These are phyloP conservation scores for Pseudohyphozyma bogoriensis DNA, from an alignment of 768 basidiomycete genomes.

Conservation along the genomic window DNA sequence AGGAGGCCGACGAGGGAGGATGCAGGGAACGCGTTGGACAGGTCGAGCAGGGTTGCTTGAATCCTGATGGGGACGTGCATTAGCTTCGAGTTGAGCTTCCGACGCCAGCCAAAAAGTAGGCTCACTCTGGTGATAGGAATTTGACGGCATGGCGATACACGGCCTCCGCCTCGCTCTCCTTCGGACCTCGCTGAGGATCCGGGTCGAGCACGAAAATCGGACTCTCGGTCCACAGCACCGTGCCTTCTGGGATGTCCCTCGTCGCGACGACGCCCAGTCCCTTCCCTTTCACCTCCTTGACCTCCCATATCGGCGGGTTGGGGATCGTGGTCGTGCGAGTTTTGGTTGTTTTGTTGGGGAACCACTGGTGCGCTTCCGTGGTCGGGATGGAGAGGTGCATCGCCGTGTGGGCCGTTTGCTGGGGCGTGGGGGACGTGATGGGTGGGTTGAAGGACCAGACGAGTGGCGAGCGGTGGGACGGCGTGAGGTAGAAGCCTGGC, in stretches of 20 bases:
- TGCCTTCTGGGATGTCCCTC: not conserved
- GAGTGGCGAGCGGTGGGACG: not conserved
- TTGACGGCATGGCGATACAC: not conserved
- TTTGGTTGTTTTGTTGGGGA: too few relatives aligned
- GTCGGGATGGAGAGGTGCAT: too few relatives aligned
- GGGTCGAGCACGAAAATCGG: constrained; percentile 4
- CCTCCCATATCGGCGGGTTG: not conserved
- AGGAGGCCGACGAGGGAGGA: not conserved
- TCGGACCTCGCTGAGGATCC: not conserved
- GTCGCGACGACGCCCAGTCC: constrained; percentile 6
- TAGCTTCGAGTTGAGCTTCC: too few relatives aligned
- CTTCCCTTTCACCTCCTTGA: not conserved
- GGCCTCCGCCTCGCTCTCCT: not conserved
- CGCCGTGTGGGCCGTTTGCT: not conserved
- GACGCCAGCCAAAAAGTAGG: too few relatives aligned
- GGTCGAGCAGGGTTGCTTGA: not conserved
- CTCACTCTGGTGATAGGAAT: not conserved
- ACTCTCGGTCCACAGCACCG: constrained; percentile 6
- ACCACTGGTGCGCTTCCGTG: too few relatives aligned
- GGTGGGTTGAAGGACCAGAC: constrained; percentile 1
- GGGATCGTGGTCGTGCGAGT: too few relatives aligned
- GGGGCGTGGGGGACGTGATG: constrained; percentile 2
- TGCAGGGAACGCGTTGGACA: constrained; percentile 2
- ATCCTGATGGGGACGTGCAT: too few relatives aligned
- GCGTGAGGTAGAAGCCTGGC: not conserved